Evolutionary conservation across 139 green algal species (phyloP), one percentile per base, ranked within the genome.

Genomic region (Desmodesmus armatus): DNA sequence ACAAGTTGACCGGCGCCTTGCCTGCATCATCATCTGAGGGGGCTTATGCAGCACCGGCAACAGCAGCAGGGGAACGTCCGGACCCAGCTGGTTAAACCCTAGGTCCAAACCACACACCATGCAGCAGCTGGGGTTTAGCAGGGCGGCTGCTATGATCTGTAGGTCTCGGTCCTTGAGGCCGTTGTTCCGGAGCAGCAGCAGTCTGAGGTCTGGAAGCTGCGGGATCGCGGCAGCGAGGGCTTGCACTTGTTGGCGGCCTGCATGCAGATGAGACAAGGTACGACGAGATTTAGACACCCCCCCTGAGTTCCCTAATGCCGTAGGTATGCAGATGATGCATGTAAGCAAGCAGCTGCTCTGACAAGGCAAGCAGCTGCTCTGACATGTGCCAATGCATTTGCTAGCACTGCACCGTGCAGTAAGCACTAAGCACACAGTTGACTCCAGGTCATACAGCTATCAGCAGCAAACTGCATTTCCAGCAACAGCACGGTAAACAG

Each of bases 181-280:
- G 53, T 92, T 88, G 83, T 86, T 83, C 17, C 58, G 67, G 55
- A 92, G 78, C 51, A 85, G 55, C 39, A 92, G 79, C 27, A 78
- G 73, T 11, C 7, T 66, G 60, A 92, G 77, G 33, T 62, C 19
- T 11, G 82, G 77, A 66, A 92, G 79, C 15, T 87, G 78, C 6
- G 71, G 67, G 72, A 92, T 40, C 19, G 87, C 78, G 33, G 90
- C 81, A 23, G 85, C 88, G 13, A 92, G 83, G 9, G 88, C 88
- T 31, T 66, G 66, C 33, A 91, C 60, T 70, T 91, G 84, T 39
- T 35, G 75, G 33, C 60, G 58, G 37, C 77, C 58, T 58, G 77
- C n/a, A n/a, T n/a, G n/a, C n/a, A n/a, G 53, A 65, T 65, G 21
- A 65, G 53, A 23, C 21, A n/a, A 65, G 53, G 23, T 65, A 65